Percentiles rank a stretch among this genome's conserved stretches.
Evolutionary conservation across 768 basidiomycete species (phyloP).

Genomic region (Lenzites betulinus): DNA sequence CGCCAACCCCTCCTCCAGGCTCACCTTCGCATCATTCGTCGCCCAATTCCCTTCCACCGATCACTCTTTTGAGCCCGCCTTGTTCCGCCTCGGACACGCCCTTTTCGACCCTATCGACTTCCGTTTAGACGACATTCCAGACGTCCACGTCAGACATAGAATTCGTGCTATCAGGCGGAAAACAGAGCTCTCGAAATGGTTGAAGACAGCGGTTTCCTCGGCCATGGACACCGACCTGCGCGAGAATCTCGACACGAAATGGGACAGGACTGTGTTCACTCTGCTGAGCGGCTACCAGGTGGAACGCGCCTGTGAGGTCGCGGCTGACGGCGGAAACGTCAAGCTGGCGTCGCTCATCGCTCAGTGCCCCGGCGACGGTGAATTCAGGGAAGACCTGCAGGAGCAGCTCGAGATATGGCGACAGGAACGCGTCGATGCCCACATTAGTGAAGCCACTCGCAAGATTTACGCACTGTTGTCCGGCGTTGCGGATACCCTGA

Average conservation of each 20-base stretch:
- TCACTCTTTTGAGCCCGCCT: conserved; percentile 66
- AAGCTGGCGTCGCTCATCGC: conserved; percentile 89
- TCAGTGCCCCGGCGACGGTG: conserved; percentile 78
- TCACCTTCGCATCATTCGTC: conserved; percentile 80
- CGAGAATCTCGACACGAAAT: conserved; percentile 43
- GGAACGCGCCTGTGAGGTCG: conserved; percentile 75
- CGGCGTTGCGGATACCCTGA: conserved; percentile 66
- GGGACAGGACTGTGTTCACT: conserved; percentile 64
- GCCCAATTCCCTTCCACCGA: conserved; percentile 72
- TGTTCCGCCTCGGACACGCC: conserved; percentile 88
- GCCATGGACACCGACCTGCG: conserved; percentile 73
- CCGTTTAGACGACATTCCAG: conserved; percentile 52
- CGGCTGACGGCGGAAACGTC: conserved; percentile 73
- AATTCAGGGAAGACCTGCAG: conserved; percentile 71
- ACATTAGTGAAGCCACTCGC: conserved; percentile 67
- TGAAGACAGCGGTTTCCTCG: conserved; percentile 70
- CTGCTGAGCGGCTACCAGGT: conserved; percentile 87
- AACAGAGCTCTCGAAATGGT: conserved; percentile 81
- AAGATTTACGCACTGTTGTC: conserved; percentile 84
- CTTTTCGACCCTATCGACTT: conserved; percentile 87
- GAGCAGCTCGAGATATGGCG: conserved; percentile 85
- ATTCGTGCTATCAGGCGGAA: conserved; percentile 70
- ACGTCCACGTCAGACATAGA: conserved; percentile 63
- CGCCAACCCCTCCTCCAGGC: conserved; percentile 59
- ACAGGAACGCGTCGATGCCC: conserved; percentile 68